Base-by-base conservation (phyloP, 306 rosid species). In the Inga leiocalycina region DNA sequence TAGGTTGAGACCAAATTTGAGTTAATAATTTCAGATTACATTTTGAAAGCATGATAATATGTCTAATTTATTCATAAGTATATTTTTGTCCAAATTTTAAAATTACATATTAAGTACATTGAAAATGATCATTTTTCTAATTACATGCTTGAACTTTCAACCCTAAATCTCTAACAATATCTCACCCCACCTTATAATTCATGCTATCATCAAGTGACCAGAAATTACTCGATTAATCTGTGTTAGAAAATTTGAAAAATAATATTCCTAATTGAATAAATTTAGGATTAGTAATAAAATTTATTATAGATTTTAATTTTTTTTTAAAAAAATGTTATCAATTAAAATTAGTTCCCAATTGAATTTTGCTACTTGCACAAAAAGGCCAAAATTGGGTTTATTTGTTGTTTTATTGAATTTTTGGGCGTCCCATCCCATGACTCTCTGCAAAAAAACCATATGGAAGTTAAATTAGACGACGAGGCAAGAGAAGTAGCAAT, bases 371-470 rank as follows among this genome's bases (percentile, higher is more conserved):
- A 12, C 51, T 10, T 46, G 51, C 51, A 46, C 15, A 92, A 74
- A 51, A 88, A 76, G 62, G 82, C 87, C 62, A 91, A 75, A 75
- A 97, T 62, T 4, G 94, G 93, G 83, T 92, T 92, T 67, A 57
- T 71, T 80, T 87, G 89, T 30, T 65, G 85, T 77, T 85, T 92
- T 24, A 41, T 75, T 0, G 93, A 74, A 16, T 74, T 87, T 71
- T 85, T 88, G 4, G 91, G 74, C n/a, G 37, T 76, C 74, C 89
- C 91, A 66, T 91, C 94, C 99, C 97, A 94, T 35, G 99, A 91
- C 86, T 94, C 97, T 27, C 30, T 27, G 30, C 30, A 27, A 27
- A 27, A 1, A 27, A 27, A 27, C 30, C 30, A 27, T 27, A 27
- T 27, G 30, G 30, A 27, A 27, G 43, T 98, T 97, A 97, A 76